Base-by-base conservation (phyloP, 2,329 filamentous ascomycete genomes). In the Trichophyton rubrum region DNA sequence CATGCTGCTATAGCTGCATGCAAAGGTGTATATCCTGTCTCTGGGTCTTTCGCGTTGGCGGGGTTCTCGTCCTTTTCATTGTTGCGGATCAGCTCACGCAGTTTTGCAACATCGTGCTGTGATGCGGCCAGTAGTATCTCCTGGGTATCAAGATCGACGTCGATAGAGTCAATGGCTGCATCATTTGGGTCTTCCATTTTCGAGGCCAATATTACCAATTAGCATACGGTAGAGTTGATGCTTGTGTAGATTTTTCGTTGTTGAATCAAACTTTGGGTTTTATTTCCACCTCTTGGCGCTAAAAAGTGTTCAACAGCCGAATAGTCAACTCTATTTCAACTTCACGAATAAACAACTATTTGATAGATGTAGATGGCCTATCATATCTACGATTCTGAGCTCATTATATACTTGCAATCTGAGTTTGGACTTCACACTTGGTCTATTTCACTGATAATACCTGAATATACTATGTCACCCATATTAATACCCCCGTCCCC, bases 1-100 rank as follows among this genome's bases (percentile, higher is more conserved):
- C 85, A 89, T 2, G 86, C 81, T n/a, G 89, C 87, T 70, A 97
- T 89, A 43, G 90, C 90, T 22, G 91, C 88, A 74, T 97, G 93
- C 13, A 97, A 80, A 8, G 92, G 90, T 7, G 90, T 90, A 73
- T 87, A 90, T 62, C 89, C 89, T 0, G 91, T 96, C 63, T 86
- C 84, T 4, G 87, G 82, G 69, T 97, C 92, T 73, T 92, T 90
- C 3, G 87, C 84, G 71, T 87, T 90, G 35, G 78, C 89, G 76
- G 76, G 85, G 56, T 80, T 83, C 2, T 75, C 70, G 15, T 67
- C 62, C 3, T 67, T 66, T 41, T 72, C 69, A 64, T 78, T 75
- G 59, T 76, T 80, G 67, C 82, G 79, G 63, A 95, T 82, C 6
- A 95, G 81, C 60, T 81, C 80, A 71, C 85, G 86, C 47, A 96